Conservation (phyloP, 208 protist species). For the Leishmania tarentolae region DNA sequence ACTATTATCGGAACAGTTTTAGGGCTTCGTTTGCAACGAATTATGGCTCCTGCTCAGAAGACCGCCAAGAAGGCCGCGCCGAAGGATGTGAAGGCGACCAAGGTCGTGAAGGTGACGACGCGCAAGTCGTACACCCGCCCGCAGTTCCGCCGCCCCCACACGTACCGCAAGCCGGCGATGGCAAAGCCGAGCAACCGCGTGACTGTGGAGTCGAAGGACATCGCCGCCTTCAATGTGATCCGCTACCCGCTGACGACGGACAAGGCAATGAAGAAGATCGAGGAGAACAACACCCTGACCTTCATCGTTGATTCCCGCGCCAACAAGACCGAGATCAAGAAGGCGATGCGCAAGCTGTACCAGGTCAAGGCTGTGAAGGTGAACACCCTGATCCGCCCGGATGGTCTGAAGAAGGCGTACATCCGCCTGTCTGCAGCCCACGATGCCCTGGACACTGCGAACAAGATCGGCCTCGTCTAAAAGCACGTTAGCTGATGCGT, state of each 20-base stretch:
- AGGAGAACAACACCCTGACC: slow-evolving; percentile 99
- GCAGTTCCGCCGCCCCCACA: slow-evolving; percentile 97
- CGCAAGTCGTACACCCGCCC: slow-evolving; percentile 96
- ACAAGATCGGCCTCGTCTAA: slow-evolving; percentile 97
- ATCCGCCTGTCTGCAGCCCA: slow-evolving; percentile 94
- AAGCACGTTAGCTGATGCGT: background rate
- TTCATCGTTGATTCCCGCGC: slow-evolving; percentile 98
- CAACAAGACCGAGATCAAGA: slow-evolving; percentile 99
- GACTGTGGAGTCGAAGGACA: slow-evolving; percentile 80
- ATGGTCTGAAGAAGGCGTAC: slow-evolving; percentile 99
- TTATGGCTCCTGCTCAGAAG: slow-evolving; percentile 61
- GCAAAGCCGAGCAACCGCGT: slow-evolving; percentile 94
- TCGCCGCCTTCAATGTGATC: slow-evolving; percentile 93
- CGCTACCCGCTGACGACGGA: slow-evolving; percentile 98
- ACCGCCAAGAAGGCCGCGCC: slow-evolving; percentile 53
- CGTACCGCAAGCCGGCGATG: slow-evolving; percentile 86
- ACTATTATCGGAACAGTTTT: background rate
- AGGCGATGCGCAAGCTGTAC: slow-evolving; percentile 98
- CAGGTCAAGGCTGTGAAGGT: slow-evolving; percentile 97
- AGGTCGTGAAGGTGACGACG: slow-evolving; percentile 89
- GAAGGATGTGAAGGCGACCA: slow-evolving; percentile 68
- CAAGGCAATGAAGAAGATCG: slow-evolving; percentile 99
- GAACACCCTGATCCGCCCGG: slow-evolving; percentile 99
- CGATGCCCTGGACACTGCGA: slow-evolving; percentile 98
- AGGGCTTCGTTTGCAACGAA: slow-evolving; percentile 17